A percentile compares a stretch with the other conserved stretches of the same genome.
Evolutionary conservation across 768 basidiomycete genomes (phyloP).

Genomic region (Termitomyces sp.): DNA sequence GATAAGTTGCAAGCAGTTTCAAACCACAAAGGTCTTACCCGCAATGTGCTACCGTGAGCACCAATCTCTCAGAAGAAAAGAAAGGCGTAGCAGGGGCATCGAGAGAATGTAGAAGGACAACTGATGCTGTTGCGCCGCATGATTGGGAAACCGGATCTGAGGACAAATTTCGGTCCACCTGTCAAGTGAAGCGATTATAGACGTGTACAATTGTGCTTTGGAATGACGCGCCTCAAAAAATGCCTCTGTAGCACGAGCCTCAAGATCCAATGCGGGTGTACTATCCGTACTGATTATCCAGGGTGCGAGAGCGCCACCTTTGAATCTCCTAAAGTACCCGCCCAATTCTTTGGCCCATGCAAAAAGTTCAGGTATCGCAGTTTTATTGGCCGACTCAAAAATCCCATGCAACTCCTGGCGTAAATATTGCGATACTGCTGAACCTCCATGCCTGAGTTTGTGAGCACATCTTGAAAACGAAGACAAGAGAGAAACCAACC

Average conservation of each 20-base stretch:
- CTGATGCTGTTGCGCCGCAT: constrained; percentile 89
- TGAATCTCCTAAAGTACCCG: constrained; percentile 89
- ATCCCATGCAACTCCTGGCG: constrained; percentile 82
- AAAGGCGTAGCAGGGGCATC: constrained; percentile 79
- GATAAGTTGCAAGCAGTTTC: background rate
- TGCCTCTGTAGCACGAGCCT: constrained; percentile 80
- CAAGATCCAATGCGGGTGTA: constrained; percentile 55
- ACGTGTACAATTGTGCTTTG: background rate
- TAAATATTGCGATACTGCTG: constrained; percentile 82
- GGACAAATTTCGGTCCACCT: constrained; percentile 77
- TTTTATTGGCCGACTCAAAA: constrained; percentile 73
- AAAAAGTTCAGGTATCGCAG: constrained; percentile 68
- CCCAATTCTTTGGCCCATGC: constrained; percentile 75
- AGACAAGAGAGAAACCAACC: constrained; percentile 40
- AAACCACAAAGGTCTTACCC: constrained; percentile 50
- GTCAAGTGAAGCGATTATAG: constrained; percentile 1
- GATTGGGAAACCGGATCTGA: constrained; percentile 62
- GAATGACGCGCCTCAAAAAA: constrained; percentile 72
- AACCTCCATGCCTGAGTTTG: constrained; percentile 75
- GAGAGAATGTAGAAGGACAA: constrained; percentile 87
- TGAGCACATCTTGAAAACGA: constrained; percentile 4
- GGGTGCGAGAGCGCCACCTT: constrained; percentile 70
- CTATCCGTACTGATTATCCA: constrained; percentile 45
- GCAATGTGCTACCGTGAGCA: constrained; percentile 88
- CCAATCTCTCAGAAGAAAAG: constrained; percentile 70